Evolutionary conservation across 108 stramenopile species (phyloP).

Genomic region (Stephanodiscus minutulus): DNA sequence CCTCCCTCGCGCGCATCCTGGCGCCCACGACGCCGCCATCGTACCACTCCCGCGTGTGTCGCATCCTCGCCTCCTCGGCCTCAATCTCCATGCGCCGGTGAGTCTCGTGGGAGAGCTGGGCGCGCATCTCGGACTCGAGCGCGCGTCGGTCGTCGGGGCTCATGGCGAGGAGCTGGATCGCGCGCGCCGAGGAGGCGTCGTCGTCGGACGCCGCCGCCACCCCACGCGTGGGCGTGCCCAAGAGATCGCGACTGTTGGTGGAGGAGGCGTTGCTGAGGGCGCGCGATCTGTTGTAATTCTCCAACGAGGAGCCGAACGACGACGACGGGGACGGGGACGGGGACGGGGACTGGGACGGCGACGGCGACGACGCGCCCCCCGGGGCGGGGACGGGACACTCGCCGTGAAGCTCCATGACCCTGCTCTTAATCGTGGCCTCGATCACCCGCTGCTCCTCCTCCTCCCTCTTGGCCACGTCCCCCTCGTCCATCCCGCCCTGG

Average conservation of each 20-base stretch:
- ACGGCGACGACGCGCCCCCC: conserved; percentile 2
- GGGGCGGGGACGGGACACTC: conserved; percentile 12
- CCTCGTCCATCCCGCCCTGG: conserved; percentile 46
- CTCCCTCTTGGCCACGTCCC: conserved; percentile 44
- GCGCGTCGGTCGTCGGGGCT: conserved; percentile 67
- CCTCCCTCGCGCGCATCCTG: conserved; percentile 26
- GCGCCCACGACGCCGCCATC: conserved; percentile 33
- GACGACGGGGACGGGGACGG: too few relatives aligned
- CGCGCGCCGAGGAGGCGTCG: conserved; percentile 25
- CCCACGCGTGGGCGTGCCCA: conserved; percentile 9
- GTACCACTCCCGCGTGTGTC: conserved; percentile 64
- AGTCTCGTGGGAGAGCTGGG: conserved; percentile 70
- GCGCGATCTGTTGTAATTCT: conserved; percentile 60
- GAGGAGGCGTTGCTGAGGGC: conserved; percentile 45
- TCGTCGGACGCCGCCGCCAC: conserved; percentile 8
- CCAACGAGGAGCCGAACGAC: conserved; percentile 69
- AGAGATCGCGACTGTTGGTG: conserved; percentile 11
- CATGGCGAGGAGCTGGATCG: conserved; percentile 58
- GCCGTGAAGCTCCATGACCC: conserved; percentile 25
- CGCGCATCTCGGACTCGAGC: conserved; percentile 75
- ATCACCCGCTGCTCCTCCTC: conserved; percentile 59
- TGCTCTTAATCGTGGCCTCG: conserved; percentile 53
- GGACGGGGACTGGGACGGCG: conserved; percentile 60
- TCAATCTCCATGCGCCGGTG: conserved; percentile 61
- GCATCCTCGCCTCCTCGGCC: conserved; percentile 66